Conservation (phyloP, 306 rosid species). For the Canavalia gladiata region DNA sequence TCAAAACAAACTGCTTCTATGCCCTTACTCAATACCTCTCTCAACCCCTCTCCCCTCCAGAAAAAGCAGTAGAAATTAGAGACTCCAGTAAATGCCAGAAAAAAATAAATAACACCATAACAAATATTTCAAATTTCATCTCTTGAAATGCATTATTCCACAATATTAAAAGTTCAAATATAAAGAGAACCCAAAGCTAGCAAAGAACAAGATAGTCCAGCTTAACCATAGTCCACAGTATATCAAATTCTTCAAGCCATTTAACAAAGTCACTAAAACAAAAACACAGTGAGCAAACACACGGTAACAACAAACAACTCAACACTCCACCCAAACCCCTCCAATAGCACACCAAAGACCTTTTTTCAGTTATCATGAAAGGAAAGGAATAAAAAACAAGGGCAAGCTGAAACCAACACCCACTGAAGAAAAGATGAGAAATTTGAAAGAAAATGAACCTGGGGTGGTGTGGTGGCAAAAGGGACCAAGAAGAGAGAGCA, state of each 20-base stretch:
- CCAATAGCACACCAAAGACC: neutral
- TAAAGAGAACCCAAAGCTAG: slow-evolving; percentile 22
- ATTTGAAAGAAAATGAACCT: slow-evolving; percentile 56
- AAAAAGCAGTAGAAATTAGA: slow-evolving; percentile 16
- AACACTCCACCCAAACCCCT: slow-evolving; percentile 7
- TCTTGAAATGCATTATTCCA: slow-evolving; percentile 1
- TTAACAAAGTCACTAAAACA: slow-evolving; percentile 10
- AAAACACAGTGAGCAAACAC: neutral
- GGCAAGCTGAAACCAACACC: neutral
- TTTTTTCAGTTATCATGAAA: neutral
- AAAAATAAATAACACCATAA: neutral
- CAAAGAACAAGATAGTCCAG: slow-evolving; percentile 1
- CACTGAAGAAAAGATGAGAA: slow-evolving; percentile 21
- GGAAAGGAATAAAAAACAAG: neutral
- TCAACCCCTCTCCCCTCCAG: neutral
- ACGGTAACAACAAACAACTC: slow-evolving; percentile 1
- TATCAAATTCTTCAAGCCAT: slow-evolving; percentile 19
- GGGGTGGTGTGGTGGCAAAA: slow-evolving; percentile 50
- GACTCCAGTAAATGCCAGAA: neutral
- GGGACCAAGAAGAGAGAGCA: slow-evolving; percentile 59
- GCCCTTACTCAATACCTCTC: neutral
- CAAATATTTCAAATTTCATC: slow-evolving; percentile 7
- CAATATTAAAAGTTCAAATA: neutral
- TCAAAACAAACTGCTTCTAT: neutral
- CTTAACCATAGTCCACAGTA: slow-evolving; percentile 10